Percentiles rank a stretch among this genome's conserved stretches.
These are phyloP conservation scores for Cryptosporidium muris DNA, from an alignment of 169 alveolate genomes.

Conservation along the genomic window DNA sequence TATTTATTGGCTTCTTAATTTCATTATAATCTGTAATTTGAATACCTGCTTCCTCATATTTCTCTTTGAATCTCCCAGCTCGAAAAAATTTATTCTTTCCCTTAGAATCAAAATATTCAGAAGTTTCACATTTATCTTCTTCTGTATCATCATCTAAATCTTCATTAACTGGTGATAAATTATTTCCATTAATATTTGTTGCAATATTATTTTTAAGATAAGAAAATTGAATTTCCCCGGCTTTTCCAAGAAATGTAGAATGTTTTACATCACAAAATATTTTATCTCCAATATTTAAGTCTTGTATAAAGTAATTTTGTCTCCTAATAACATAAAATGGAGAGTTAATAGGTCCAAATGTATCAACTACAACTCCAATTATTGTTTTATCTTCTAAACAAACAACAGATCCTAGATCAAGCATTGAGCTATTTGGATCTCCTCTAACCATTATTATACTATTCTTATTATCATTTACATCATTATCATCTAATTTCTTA, in stretches of 20 bases:
- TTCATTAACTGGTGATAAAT: background rate
- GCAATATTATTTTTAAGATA: slow-evolving; percentile 4
- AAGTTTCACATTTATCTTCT: too few species aligned
- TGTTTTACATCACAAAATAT: slow-evolving; percentile 64
- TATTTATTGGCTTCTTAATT: too few species aligned
- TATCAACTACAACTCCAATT: slow-evolving; percentile 46
- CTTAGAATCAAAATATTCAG: too few species aligned
- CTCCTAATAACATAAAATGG: slow-evolving; percentile 54
- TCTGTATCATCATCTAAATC: too few species aligned
- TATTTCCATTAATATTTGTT: background rate
- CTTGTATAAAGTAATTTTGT: slow-evolving; percentile 1
- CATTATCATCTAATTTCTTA: too few species aligned
- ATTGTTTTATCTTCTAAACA: slow-evolving; percentile 62
- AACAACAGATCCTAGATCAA: slow-evolving; percentile 56
- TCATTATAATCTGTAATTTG: too few species aligned
- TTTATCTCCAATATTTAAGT: slow-evolving; percentile 24
- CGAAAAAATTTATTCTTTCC: too few species aligned
- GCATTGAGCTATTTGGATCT: slow-evolving; percentile 38
- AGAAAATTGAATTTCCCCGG: slow-evolving; percentile 26
- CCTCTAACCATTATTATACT: slow-evolving; percentile 31
- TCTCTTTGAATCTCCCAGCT: too few species aligned
- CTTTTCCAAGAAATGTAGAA: slow-evolving; percentile 61
- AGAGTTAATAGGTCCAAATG: slow-evolving; percentile 53
- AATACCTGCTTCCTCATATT: too few species aligned
- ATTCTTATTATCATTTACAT: slow-evolving; percentile 3